Base-by-base conservation (phyloP, 2,329 filamentous ascomycete species). In the Pseudogymnoascus sp. region DNA sequence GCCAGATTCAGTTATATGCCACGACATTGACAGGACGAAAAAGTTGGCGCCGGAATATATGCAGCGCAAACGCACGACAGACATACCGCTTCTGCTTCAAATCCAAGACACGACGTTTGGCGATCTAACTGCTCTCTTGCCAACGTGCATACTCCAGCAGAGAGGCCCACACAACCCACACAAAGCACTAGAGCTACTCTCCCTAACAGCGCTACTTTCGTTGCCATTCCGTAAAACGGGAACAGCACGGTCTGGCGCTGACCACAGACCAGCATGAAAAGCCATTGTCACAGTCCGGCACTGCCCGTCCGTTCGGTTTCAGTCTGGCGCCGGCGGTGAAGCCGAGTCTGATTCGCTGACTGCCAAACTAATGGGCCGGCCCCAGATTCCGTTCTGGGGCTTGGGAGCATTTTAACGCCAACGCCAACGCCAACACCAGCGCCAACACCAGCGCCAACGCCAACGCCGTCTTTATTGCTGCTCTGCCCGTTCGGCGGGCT, bases 251-350 rank as follows among this genome's bases (percentile, higher is more conserved):
- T 55, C 48, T 55, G 48, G 48, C 48, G 48, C 27, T 9, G 13
- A 10, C 45, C 42, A 52, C 27, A 31, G 45, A 52, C 45, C 45
- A 52, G 45, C 25, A n/a, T 15, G 10, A 42, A 45, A 52, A 52
- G 45, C 27, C 45, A 52, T 52, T 18, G 45, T 52, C 45, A 52
- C 45, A 52, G 33, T 52, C 45, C 45, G 45, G 45, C 45, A 52
- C 45, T 52, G 45, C 45, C 45, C 45, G 45, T 52, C 45, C 8
- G 4, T 31, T 31, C 45, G n/a, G 45, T 52, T 52, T 25, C 27
- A 15, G n/a, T 18, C 45, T 52, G 48, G 29, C 48, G 48, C 48
- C n/a, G 48, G 48, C 48, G 48, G 48, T 55, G 48, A 55, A 6
- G 7, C 8, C n/a, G 48, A 18, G 48, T 15, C n/a, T 55, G 48